phyloP scores from a whole-genome alignment of 148 eudicot genomes.

The Chenopodium formosanum region DNA sequence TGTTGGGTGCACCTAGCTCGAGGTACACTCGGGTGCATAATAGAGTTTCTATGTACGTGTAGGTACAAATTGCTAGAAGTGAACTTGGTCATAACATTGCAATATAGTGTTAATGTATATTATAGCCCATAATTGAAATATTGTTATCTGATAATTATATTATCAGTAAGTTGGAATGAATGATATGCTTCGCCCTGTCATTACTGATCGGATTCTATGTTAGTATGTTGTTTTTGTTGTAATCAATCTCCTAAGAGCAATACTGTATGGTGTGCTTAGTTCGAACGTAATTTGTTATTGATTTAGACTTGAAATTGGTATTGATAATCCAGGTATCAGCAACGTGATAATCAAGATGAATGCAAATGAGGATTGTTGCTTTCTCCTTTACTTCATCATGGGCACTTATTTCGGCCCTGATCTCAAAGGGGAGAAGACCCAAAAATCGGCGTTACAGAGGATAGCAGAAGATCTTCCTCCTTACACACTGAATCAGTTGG shows the following conservation, averaged over 20 bases:
- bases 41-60: too few relatives aligned
- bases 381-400: constrained; percentile 69
- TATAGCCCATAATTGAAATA: too few relatives aligned
- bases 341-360: constrained; percentile 14
- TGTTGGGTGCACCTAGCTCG: too few relatives aligned
- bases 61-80: too few relatives aligned
- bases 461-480: constrained; percentile 52
- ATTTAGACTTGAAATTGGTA: constrained; percentile 1
- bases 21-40: too few relatives aligned
- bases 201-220: too few relatives aligned
- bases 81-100: too few relatives aligned
- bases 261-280: background rate
- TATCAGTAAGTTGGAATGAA: too few relatives aligned
- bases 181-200: too few relatives aligned
- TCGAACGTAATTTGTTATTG: background rate
- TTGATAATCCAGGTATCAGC: constrained; percentile 17
- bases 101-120: too few relatives aligned
- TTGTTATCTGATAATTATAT: too few relatives aligned
- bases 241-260: background rate
- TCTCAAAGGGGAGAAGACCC: constrained; percentile 46
- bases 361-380: constrained; percentile 55
- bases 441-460: constrained; percentile 62
- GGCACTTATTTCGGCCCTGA: constrained; percentile 82
- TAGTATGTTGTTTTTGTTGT: background rate
- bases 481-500: constrained; percentile 50